phyloP scores from a whole-genome alignment of 495 filamentous ascomycete genomes.

The Xylaria sp. region DNA sequence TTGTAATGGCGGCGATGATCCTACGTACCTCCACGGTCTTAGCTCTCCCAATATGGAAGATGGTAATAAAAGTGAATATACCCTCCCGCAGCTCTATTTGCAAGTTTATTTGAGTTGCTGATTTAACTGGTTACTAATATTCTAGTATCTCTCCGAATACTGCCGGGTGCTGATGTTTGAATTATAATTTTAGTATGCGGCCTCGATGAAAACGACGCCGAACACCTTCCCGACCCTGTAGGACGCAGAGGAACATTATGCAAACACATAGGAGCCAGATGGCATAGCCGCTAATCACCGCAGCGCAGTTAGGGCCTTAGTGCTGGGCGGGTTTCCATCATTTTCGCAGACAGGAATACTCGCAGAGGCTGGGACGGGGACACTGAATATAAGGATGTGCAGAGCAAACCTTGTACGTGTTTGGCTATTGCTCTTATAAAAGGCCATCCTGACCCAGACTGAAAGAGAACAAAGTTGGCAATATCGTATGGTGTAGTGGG shows the following conservation, averaged over 20 bases:
- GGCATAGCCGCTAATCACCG: background rate
- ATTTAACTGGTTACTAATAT: too few relatives aligned
- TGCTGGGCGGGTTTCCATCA: background rate
- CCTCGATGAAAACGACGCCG: background rate
- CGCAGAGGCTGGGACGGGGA: background rate
- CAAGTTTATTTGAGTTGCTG: too few relatives aligned
- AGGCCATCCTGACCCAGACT: background rate
- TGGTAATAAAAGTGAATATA: background rate
- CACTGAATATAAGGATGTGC: background rate
- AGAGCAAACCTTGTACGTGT: background rate
- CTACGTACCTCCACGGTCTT: slow-evolving; percentile 7
- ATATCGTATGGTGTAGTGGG: background rate
- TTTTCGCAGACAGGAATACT: background rate
- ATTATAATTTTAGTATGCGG: background rate
- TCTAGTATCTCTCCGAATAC: background rate
- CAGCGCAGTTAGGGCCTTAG: background rate
- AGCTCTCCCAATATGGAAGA: background rate
- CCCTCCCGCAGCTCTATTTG: background rate
- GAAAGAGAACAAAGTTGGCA: background rate
- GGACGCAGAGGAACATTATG: background rate
- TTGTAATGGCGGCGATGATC: background rate
- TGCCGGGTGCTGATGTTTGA: background rate
- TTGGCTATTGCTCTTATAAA: background rate
- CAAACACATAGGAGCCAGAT: background rate
- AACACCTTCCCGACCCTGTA: too few relatives aligned